These are phyloP conservation scores for Mucor irregularis DNA, from an alignment of 371 early-diverging fungal species.

Conservation along the genomic window DNA sequence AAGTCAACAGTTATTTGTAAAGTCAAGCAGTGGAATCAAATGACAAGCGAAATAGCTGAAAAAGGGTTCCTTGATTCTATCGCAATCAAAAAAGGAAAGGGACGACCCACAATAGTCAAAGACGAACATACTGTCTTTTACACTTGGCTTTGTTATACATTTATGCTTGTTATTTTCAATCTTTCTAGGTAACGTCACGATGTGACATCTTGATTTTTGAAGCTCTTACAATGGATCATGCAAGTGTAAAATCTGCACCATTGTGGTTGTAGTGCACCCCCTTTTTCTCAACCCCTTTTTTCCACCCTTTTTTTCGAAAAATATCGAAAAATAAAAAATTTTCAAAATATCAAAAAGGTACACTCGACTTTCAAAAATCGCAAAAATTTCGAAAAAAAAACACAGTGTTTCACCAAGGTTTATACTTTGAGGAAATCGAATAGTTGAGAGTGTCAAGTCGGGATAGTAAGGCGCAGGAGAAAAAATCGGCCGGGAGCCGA, in stretches of 20 bases:
- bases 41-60: slow-evolving; percentile 22
- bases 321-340: background rate
- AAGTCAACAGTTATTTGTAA: slow-evolving; percentile 16
- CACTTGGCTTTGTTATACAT: too few species aligned
- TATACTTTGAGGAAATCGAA: too few species aligned
- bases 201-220: too few species aligned
- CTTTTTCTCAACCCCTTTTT: too few species aligned
- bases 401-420: background rate
- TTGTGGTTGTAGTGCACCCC: too few species aligned
- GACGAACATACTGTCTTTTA: slow-evolving; percentile 19
- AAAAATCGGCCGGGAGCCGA: too few species aligned
- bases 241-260: too few species aligned
- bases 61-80: slow-evolving; percentile 17
- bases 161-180: too few species aligned
- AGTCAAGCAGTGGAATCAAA: slow-evolving; percentile 17
- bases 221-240: too few species aligned
- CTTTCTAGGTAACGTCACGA: too few species aligned
- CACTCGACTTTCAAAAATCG: background rate
- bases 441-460: too few species aligned
- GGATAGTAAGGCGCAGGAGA: too few species aligned
- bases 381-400: background rate
- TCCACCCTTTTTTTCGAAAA: background rate
- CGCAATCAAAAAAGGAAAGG: slow-evolving; percentile 17
- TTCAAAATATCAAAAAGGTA: background rate
- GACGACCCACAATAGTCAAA: slow-evolving; percentile 15